Percentiles rank a stretch among this genome's conserved stretches.
Evolutionary conservation across 176 grass and related monocot species (phyloP).

Genomic region (Cenchrus purpureus): DNA sequence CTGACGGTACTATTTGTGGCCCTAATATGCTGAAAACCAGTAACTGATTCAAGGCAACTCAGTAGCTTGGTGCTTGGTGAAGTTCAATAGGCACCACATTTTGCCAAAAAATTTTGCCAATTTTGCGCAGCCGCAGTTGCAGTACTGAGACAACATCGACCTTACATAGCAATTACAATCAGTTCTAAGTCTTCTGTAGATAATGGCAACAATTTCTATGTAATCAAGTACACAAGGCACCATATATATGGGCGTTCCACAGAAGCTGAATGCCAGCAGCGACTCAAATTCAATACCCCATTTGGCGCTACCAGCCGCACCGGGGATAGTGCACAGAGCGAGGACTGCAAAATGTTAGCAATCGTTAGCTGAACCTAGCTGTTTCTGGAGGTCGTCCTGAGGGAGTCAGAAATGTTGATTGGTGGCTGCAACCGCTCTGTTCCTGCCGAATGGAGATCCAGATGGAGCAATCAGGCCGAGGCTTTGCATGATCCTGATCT

Average conservation of each 20-base stretch:
- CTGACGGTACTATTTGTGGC: not conserved
- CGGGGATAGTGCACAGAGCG: not conserved
- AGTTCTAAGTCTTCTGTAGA: not conserved
- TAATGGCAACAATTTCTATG: not conserved
- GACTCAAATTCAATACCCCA: not conserved
- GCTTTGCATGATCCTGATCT: slow-evolving; percentile 76
- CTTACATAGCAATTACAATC: not conserved
- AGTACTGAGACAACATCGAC: slow-evolving; percentile 11
- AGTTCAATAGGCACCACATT: not conserved
- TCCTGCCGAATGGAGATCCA: slow-evolving; percentile 66
- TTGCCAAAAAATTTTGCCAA: not conserved
- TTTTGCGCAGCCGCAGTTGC: not conserved
- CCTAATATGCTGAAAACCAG: not conserved
- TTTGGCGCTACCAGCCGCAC: not conserved
- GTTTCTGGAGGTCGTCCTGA: not conserved
- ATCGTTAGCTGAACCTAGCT: not conserved
- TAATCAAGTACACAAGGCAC: not conserved
- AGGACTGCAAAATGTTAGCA: slow-evolving; percentile 19
- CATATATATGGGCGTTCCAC: not conserved
- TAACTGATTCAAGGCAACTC: not conserved
- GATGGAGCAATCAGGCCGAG: slow-evolving; percentile 74
- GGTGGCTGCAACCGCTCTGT: slow-evolving; percentile 16
- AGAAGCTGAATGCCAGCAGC: not conserved
- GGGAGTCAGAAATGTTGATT: not conserved
- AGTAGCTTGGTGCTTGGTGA: not conserved